Base-by-base conservation (phyloP, 176 grass and related monocot species). In the Oryza glumipatula region DNA sequence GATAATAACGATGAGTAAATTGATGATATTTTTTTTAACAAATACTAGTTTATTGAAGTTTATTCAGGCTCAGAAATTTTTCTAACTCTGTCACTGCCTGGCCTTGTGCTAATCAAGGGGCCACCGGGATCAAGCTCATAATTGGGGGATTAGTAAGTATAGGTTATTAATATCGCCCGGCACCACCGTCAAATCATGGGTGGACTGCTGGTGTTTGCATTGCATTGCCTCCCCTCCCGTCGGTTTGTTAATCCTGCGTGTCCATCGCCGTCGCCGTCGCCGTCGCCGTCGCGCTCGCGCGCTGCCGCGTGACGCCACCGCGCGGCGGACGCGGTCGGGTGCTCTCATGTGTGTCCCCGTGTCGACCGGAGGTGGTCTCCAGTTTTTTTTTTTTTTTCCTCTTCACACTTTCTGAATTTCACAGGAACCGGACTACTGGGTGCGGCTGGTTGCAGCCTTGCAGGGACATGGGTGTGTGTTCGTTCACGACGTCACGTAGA, bases 151-250 rank as follows among this genome's bases (percentile, higher is more conserved):
- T 32, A 32, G 13, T 4, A 4, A 9, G 8, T 43, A 43, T 43
- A 43, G 9, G 41, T 43, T 68, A 84, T 76, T 84, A 58, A 8
- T 58, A 58, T 58, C 17, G 17, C 19, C 17, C n/a, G 43, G n/a
- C 82, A 76, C 73, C 82, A 76, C 45, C 73, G 82, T 84, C 82
- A 78, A 85, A 85, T 70, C 83, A 65, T 77, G 63, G 13, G 9
- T 26, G 35, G 35, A 32, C 30, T 32, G 24, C 5, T 32, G 23
- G 47, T 14, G 14, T 16, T 44, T 73, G n/a, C 19, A 7, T 38
- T 38, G 36, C 36, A 38, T 38, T 38, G 36, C 36, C 36, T 38
- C 36, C 36, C 36, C 7, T 2, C 10, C 38, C 8, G 43, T 10
- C 43, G 21, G 70, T 72, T 24, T 72, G 70, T 52, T 52, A 11